Percentiles rank a stretch among this genome's conserved stretches.
Evolutionary conservation across 2,329 filamentous ascomycete species (phyloP).

Genomic region (Fusarium algeriense): DNA sequence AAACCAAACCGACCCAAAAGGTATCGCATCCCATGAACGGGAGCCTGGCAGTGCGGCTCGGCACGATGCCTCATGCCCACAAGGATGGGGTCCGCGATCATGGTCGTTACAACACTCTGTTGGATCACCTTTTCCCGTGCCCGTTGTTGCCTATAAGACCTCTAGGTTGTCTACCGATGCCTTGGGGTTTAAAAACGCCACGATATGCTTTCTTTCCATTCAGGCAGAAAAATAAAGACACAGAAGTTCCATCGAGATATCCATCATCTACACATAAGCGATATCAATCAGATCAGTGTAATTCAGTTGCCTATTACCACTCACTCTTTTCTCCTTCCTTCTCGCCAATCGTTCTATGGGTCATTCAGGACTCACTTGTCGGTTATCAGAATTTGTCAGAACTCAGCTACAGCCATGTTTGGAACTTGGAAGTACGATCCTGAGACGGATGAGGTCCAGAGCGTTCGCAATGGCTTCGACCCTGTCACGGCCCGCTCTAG

Average conservation of each 20-base stretch:
- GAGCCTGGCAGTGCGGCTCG: constrained; percentile 48
- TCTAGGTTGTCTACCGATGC: constrained; percentile 19
- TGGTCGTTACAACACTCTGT: constrained; percentile 14
- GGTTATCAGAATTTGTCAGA: constrained; percentile 6
- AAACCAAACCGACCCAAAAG: constrained; percentile 8
- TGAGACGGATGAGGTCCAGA: constrained; percentile 54
- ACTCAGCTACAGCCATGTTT: constrained; percentile 51
- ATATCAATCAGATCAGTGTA: constrained; percentile 2
- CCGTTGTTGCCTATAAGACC: constrained; percentile 39
- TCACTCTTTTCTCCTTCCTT: not conserved
- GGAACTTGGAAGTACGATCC: constrained; percentile 56
- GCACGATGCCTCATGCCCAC: constrained; percentile 34
- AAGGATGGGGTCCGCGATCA: constrained; percentile 21
- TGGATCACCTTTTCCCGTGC: not conserved
- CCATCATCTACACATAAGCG: constrained; percentile 4
- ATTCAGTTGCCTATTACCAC: constrained; percentile 17
- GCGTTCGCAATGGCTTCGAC: constrained; percentile 53
- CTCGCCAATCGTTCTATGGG: constrained; percentile 14
- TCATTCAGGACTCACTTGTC: constrained; percentile 11
- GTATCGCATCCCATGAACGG: constrained; percentile 40
- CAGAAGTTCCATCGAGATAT: constrained; percentile 10
- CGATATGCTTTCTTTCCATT: constrained; percentile 31
- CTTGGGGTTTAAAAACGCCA: constrained; percentile 37
- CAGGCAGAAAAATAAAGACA: constrained; percentile 35
- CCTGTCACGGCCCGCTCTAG: constrained; percentile 55